A percentile compares a stretch with the other conserved stretches of the same genome.
Evolutionary conservation across 768 basidiomycete species (phyloP).

Genomic region (Porphyrellus cyaneotinctus): DNA sequence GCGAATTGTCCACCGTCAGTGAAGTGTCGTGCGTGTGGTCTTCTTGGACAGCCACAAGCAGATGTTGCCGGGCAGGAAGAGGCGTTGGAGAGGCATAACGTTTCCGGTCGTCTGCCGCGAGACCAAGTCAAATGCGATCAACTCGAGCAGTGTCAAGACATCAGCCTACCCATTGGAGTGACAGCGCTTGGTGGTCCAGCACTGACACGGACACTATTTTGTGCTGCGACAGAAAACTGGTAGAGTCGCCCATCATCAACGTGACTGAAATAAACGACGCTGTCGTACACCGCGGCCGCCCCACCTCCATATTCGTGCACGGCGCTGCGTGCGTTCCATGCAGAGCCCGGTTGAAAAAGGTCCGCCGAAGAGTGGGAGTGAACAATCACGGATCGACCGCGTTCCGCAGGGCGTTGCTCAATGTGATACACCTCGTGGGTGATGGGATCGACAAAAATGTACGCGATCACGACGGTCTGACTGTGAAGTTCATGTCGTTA

Average conservation of each 20-base stretch:
- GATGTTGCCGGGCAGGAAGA: neutral
- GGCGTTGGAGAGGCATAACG: conserved; percentile 2
- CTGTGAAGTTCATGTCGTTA: neutral
- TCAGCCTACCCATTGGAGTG: neutral
- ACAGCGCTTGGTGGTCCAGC: neutral
- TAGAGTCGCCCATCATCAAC: neutral
- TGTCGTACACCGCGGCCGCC: neutral
- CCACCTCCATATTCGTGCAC: conserved; percentile 2
- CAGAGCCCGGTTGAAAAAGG: neutral
- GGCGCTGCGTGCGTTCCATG: neutral
- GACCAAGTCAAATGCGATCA: neutral
- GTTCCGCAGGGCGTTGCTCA: conserved; percentile 1
- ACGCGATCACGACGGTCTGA: neutral
- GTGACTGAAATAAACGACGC: neutral
- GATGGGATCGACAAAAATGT: neutral
- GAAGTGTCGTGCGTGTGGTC: neutral
- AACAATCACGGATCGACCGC: neutral
- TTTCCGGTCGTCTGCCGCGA: neutral
- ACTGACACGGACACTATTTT: neutral
- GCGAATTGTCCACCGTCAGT: neutral
- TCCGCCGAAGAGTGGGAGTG: neutral
- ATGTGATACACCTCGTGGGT: neutral
- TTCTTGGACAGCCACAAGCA: conserved; percentile 2
- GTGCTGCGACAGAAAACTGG: neutral
- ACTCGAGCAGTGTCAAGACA: neutral